Evolutionary conservation across 371 early-diverging fungal species (phyloP).

Genomic region (Nosema muscidifuracis): DNA sequence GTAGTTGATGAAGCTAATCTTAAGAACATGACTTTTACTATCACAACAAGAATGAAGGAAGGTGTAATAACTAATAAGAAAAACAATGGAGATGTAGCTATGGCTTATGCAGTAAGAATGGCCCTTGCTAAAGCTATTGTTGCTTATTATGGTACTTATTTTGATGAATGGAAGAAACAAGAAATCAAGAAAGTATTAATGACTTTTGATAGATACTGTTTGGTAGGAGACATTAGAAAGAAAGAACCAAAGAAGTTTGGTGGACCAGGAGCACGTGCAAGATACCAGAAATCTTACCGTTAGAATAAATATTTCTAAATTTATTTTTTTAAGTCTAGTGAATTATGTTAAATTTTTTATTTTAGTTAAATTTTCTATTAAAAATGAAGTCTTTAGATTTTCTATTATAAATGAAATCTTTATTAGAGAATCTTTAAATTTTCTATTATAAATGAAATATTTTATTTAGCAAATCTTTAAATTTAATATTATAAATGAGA

Average conservation of each 20-base stretch:
- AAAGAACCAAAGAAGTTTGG: slow-evolving; percentile 99
- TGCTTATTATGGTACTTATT: slow-evolving; percentile 96
- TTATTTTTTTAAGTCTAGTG: too few relatives aligned
- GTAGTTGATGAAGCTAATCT: slow-evolving; percentile 88
- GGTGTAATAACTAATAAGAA: slow-evolving; percentile 64
- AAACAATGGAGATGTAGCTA: slow-evolving; percentile 79
- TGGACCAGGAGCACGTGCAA: slow-evolving; percentile 98
- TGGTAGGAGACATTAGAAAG: slow-evolving; percentile 97
- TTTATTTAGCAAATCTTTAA: too few relatives aligned
- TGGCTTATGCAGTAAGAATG: slow-evolving; percentile 95
- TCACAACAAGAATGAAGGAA: slow-evolving; percentile 69
- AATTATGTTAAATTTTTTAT: too few relatives aligned
- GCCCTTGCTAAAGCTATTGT: slow-evolving; percentile 96
- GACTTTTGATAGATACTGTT: slow-evolving; percentile 90
- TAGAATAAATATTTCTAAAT: slow-evolving; percentile 49
- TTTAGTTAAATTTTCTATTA: too few relatives aligned
- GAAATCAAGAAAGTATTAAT: slow-evolving; percentile 89
- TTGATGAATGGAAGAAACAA: slow-evolving; percentile 97
- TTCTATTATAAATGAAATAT: too few relatives aligned
- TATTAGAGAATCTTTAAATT: too few relatives aligned
- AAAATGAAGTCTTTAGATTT: too few relatives aligned
- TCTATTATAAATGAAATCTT: too few relatives aligned
- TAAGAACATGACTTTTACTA: slow-evolving; percentile 85
- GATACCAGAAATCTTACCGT: slow-evolving; percentile 66
- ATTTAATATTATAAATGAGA: too few relatives aligned